Conservation (phyloP, 2,329 filamentous ascomycete species). For the Dactylella cylindrospora region DNA sequence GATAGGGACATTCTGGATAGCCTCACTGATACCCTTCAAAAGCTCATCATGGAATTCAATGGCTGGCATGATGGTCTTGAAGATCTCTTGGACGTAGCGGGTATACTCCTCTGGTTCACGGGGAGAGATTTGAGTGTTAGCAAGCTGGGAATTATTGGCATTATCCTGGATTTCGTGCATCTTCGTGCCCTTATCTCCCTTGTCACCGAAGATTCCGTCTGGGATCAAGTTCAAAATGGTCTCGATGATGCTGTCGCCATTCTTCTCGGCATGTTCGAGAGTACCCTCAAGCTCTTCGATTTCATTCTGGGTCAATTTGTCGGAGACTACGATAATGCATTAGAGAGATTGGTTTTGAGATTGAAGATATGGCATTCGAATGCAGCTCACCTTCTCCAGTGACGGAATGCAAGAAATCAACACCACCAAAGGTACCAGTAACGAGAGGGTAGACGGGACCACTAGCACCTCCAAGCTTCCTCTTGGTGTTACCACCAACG, state of each 20-base stretch:
- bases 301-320: slow-evolving; percentile 89
- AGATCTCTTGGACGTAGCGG: slow-evolving; percentile 70
- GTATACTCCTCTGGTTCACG: slow-evolving; percentile 83
- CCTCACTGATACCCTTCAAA: slow-evolving; percentile 73
- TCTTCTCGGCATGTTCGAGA: slow-evolving; percentile 61
- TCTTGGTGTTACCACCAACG: slow-evolving; percentile 71
- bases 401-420: slow-evolving; percentile 90
- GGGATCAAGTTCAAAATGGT: slow-evolving; percentile 81
- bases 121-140: slow-evolving; percentile 72
- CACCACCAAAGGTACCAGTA: slow-evolving; percentile 90
- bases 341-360: too few species aligned
- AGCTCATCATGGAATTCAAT: slow-evolving; percentile 89
- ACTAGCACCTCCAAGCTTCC: slow-evolving; percentile 68
- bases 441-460: slow-evolving; percentile 73
- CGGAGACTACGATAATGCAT: slow-evolving; percentile 74
- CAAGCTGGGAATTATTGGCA: slow-evolving; percentile 70
- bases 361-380: too few species aligned
- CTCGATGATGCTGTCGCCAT: slow-evolving; percentile 63
- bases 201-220: slow-evolving; percentile 70
- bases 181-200: slow-evolving; percentile 68
- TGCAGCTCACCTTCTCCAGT: slow-evolving; percentile 64
- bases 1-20: slow-evolving; percentile 81
- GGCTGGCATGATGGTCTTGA: slow-evolving; percentile 80
- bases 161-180: slow-evolving; percentile 63
- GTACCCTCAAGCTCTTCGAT: slow-evolving; percentile 85